Percentiles rank a stretch among this genome's conserved stretches.
These are phyloP conservation scores for Pulveroboletus sp. DNA, from an alignment of 768 basidiomycete genomes.

Conservation along the genomic window DNA sequence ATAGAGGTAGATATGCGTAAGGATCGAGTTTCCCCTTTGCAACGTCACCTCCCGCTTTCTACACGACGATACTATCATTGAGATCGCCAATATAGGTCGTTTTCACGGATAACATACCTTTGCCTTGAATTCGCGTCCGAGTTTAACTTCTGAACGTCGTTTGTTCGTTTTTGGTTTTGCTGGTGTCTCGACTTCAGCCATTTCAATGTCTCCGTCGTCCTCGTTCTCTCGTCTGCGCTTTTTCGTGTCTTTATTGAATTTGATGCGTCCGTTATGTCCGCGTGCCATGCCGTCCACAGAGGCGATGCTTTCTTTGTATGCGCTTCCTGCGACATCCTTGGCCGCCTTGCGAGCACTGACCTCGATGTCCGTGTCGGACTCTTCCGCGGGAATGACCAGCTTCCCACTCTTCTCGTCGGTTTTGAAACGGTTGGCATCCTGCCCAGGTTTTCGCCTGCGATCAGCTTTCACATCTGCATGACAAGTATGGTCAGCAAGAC, in stretches of 20 bases:
- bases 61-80: constrained; percentile 9
- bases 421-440: constrained; percentile 84
- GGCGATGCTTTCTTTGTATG: constrained; percentile 78
- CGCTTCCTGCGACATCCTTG: constrained; percentile 62
- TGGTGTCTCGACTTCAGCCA: constrained; percentile 63
- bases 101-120: constrained; percentile 55
- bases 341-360: constrained; percentile 37
- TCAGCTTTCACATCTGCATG: constrained; percentile 39
- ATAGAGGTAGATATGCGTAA: constrained; percentile 84
- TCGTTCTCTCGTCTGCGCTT: constrained; percentile 75
- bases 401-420: constrained; percentile 79
- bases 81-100: constrained; percentile 1
- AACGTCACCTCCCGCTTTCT: constrained; percentile 95
- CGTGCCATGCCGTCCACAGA: constrained; percentile 89
- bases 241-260: constrained; percentile 97
- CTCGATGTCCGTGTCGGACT: constrained; percentile 43
- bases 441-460: constrained; percentile 72
- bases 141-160: constrained; percentile 49
- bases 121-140: constrained; percentile 91
- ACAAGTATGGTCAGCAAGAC: constrained; percentile 3
- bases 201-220: constrained; percentile 64
- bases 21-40: constrained; percentile 86
- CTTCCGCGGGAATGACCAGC: constrained; percentile 66
- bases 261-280: constrained; percentile 77
- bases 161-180: constrained; percentile 43